These are phyloP conservation scores for Quambalaria eucalypti DNA, from an alignment of 1,284 basidiomycete genomes.

Conservation along the genomic window DNA sequence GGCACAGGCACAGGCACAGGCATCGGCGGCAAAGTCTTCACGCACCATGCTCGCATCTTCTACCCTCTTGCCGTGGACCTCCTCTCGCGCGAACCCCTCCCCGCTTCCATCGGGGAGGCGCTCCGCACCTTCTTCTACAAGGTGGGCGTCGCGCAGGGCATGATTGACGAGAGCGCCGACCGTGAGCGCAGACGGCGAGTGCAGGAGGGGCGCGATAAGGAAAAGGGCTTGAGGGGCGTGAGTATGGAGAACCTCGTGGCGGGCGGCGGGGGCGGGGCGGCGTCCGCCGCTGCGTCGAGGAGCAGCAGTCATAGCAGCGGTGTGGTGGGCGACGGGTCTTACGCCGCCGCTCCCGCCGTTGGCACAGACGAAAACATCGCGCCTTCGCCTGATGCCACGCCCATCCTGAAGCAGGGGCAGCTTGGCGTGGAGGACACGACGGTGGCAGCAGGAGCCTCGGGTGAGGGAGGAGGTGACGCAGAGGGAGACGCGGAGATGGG, in stretches of 20 bases:
- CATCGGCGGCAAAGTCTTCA: conserved; percentile 12
- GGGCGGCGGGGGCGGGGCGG: too few relatives aligned
- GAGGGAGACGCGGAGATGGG: too few relatives aligned
- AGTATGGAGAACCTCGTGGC: neutral
- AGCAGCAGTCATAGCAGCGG: too few relatives aligned
- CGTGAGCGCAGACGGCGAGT: neutral
- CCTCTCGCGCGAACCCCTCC: conserved; percentile 16
- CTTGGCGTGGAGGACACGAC: too few relatives aligned
- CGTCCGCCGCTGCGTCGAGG: too few relatives aligned
- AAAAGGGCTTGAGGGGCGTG: neutral
- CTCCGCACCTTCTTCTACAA: conserved; percentile 25
- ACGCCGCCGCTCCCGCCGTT: too few relatives aligned
- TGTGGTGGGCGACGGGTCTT: too few relatives aligned
- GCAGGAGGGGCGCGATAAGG: neutral
- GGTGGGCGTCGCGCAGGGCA: conserved; percentile 23
- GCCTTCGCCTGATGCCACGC: too few relatives aligned
- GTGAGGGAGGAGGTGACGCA: too few relatives aligned
- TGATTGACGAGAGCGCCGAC: conserved; percentile 14
- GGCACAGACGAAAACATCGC: too few relatives aligned
- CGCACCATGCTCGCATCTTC: conserved; percentile 28
- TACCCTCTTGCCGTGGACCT: conserved; percentile 42
- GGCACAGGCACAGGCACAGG: neutral
- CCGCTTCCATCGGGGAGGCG: conserved; percentile 19
- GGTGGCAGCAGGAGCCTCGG: too few relatives aligned
- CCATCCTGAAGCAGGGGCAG: too few relatives aligned